phyloP scores from a whole-genome alignment of 495 filamentous ascomycete species.

The Penicillium mononematosum region DNA sequence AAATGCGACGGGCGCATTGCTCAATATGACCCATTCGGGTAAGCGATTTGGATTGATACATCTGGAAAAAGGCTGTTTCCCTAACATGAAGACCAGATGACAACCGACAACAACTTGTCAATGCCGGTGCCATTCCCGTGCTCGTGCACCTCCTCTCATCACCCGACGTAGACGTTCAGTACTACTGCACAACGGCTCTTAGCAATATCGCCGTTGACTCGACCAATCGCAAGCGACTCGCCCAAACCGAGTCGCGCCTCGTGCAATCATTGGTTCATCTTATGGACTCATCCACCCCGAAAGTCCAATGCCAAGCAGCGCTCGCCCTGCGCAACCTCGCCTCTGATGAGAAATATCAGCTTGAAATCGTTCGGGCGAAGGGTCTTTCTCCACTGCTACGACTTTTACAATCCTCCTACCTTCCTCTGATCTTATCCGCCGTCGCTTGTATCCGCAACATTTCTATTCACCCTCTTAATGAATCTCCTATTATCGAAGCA shows the following conservation, averaged over 20 bases:
- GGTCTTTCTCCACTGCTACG: slow-evolving; percentile 82
- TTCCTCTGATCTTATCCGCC: slow-evolving; percentile 92
- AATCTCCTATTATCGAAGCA: slow-evolving; percentile 98
- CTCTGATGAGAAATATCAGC: slow-evolving; percentile 97
- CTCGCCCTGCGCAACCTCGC: slow-evolving; percentile 91
- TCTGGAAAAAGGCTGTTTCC: not conserved
- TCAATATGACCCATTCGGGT: slow-evolving; percentile 99
- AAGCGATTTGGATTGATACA: slow-evolving; percentile 24
- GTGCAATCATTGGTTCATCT: slow-evolving; percentile 91
- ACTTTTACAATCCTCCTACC: slow-evolving; percentile 89
- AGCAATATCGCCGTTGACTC: slow-evolving; percentile 98
- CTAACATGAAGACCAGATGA: slow-evolving; percentile 62
- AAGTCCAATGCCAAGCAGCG: slow-evolving; percentile 97
- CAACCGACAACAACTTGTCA: slow-evolving; percentile 94
- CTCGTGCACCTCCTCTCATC: slow-evolving; percentile 92
- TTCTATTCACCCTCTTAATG: slow-evolving; percentile 96
- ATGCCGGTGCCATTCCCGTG: slow-evolving; percentile 93
- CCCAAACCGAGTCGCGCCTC: slow-evolving; percentile 81
- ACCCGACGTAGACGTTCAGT: slow-evolving; percentile 93
- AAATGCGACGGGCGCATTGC: slow-evolving; percentile 91
- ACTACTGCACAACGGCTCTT: slow-evolving; percentile 97
- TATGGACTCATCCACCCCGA: slow-evolving; percentile 95
- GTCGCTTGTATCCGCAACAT: slow-evolving; percentile 99
- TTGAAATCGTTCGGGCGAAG: slow-evolving; percentile 89
- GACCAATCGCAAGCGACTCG: slow-evolving; percentile 83